These are phyloP conservation scores for Mycena metata DNA, from an alignment of 768 basidiomycete genomes.

Conservation along the genomic window DNA sequence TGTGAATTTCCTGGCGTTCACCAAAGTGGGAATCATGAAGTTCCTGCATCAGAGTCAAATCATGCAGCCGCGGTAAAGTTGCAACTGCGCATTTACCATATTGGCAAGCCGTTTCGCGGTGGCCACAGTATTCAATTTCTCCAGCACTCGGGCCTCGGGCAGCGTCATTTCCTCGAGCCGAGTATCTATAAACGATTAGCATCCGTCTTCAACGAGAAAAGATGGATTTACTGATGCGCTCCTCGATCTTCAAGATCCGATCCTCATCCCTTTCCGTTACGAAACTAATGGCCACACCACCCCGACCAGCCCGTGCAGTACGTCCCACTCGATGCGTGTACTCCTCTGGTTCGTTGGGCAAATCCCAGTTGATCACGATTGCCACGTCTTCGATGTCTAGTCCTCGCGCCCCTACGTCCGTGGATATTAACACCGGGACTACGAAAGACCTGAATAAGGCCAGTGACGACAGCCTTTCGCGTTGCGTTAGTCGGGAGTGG, in stretches of 20 bases:
- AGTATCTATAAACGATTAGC: constrained; percentile 63
- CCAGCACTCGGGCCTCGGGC: constrained; percentile 85
- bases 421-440: constrained; percentile 92
- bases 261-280: constrained; percentile 95
- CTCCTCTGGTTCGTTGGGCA: constrained; percentile 91
- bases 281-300: constrained; percentile 93
- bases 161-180: constrained; percentile 81
- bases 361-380: constrained; percentile 97
- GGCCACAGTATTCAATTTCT: constrained; percentile 89
- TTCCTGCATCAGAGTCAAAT: constrained; percentile 60
- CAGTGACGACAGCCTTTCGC: constrained; percentile 88
- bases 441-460: constrained; percentile 87
- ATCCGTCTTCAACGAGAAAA: neutral
- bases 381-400: constrained; percentile 97
- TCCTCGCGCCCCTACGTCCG: constrained; percentile 95
- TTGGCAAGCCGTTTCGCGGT: constrained; percentile 93
- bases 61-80: constrained; percentile 17
- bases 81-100: constrained; percentile 73
- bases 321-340: constrained; percentile 97
- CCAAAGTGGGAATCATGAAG: constrained; percentile 93
- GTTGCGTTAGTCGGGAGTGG: constrained; percentile 94
- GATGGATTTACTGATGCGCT: constrained; percentile 79
- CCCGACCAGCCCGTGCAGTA: constrained; percentile 91
- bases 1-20: constrained; percentile 86
- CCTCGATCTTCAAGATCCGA: constrained; percentile 84